Percentiles rank a stretch among this genome's conserved stretches.
Conservation (phyloP, 805 yeast genomes). For the Ascoidea rubescens region DNA sequence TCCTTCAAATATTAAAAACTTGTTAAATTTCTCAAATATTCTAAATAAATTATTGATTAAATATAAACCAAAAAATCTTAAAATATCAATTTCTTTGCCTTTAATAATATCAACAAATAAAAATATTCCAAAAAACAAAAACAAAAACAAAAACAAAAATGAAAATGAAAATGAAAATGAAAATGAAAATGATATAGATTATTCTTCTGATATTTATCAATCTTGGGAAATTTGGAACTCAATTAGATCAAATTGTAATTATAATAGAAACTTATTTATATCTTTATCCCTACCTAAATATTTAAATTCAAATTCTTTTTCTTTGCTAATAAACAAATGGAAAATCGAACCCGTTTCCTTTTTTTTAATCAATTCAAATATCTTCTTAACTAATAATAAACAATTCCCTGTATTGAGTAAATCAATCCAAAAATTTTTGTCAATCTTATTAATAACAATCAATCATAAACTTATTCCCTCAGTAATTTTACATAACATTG, state of each 20-base stretch:
- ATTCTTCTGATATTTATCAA: no score
- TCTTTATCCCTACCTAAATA: constrained; percentile 37
- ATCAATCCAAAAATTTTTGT: constrained; percentile 21
- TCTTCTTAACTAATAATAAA: constrained; percentile 20
- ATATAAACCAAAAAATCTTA: no score
- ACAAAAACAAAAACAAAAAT: no score
- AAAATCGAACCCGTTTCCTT: constrained; percentile 20
- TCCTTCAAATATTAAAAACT: background rate
- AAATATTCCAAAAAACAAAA: background rate
- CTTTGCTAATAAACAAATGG: constrained; percentile 18
- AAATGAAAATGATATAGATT: constrained; percentile 9
- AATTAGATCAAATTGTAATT: constrained; percentile 19
- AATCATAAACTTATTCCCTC: no score
- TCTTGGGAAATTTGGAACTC: constrained; percentile 27
- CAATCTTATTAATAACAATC: constrained; percentile 19
- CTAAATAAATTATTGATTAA: no score
- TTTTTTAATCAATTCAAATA: constrained; percentile 18
- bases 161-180: background rate
- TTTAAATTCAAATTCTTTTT: constrained; percentile 17
- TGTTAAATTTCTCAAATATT: background rate
- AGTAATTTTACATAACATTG: constrained; percentile 20
- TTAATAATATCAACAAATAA: background rate
- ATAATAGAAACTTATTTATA: constrained; percentile 24
- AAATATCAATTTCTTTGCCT: background rate
- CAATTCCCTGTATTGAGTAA: constrained; percentile 22